Conservation (phyloP, 1,284 basidiomycete species). For the Inonotus hispidus region DNA sequence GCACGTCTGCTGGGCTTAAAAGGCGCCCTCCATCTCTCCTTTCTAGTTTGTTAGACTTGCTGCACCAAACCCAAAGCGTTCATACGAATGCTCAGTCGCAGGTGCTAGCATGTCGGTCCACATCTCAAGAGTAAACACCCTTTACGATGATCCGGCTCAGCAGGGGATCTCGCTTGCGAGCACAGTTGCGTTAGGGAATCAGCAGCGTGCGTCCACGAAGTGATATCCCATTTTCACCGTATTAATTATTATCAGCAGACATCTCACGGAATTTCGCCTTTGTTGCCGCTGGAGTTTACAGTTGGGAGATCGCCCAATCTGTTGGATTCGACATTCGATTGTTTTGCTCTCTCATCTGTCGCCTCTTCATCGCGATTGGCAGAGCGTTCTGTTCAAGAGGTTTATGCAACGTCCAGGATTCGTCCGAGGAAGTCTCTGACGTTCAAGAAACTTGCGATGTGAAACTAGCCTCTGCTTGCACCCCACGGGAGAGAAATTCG, state of each 20-base stretch:
- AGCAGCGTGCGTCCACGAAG: background rate
- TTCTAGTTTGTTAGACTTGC: too few species aligned
- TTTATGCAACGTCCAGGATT: background rate
- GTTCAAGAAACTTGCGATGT: too few species aligned
- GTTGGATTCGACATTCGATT: background rate
- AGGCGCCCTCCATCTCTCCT: too few species aligned
- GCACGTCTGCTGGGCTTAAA: too few species aligned
- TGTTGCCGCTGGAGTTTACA: conserved; percentile 7
- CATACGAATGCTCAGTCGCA: too few species aligned
- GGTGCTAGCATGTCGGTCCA: too few species aligned
- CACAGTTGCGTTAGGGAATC: background rate
- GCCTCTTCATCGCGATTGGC: background rate
- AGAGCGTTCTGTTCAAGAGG: background rate
- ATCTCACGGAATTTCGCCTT: conserved; percentile 2
- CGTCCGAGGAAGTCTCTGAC: background rate
- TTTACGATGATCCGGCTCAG: background rate
- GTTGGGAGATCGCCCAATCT: conserved; percentile 10
- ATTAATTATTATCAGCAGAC: background rate
- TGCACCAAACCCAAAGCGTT: too few species aligned
- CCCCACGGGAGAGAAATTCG: background rate
- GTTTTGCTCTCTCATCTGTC: background rate
- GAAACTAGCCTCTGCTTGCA: background rate
- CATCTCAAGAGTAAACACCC: background rate
- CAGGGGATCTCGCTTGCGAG: background rate
- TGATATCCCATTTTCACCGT: background rate